A percentile compares a stretch with the other conserved stretches of the same genome.
These are phyloP conservation scores for Aspergillus novoparasiticus DNA, from an alignment of 2,329 filamentous ascomycete species.

Conservation along the genomic window DNA sequence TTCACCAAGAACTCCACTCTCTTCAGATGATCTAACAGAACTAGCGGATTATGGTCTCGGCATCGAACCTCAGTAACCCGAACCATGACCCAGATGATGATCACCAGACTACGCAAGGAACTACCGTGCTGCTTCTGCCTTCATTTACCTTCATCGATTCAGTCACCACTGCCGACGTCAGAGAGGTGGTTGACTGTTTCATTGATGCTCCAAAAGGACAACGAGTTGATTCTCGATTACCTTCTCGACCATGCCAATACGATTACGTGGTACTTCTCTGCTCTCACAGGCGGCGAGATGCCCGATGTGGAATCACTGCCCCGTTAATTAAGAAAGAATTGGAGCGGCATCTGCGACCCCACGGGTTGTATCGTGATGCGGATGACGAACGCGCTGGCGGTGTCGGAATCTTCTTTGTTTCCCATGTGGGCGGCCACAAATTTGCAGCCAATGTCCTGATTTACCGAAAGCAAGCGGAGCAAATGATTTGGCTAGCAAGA, in stretches of 20 bases:
- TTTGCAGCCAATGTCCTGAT: constrained; percentile 90
- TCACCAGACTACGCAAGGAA: constrained; percentile 42
- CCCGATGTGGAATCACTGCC: constrained; percentile 85
- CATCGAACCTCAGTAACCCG: constrained; percentile 34
- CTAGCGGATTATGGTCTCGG: constrained; percentile 40
- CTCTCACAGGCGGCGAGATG: constrained; percentile 85
- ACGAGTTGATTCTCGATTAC: constrained; percentile 34
- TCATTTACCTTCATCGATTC: constrained; percentile 79
- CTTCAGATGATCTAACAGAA: background rate
- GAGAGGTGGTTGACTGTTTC: constrained; percentile 66
- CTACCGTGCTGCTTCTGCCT: constrained; percentile 77
- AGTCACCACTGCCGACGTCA: constrained; percentile 67
- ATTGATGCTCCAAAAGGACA: constrained; percentile 68
- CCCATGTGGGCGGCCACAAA: constrained; percentile 91
- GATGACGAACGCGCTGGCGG: constrained; percentile 82
- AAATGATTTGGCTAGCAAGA: constrained; percentile 79
- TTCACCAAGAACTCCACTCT: background rate
- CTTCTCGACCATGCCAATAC: constrained; percentile 70
- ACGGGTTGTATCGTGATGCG: constrained; percentile 77
- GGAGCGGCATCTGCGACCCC: constrained; percentile 76
- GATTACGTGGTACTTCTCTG: constrained; percentile 83
- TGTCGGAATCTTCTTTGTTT: constrained; percentile 89
- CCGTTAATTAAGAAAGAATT: constrained; percentile 79
- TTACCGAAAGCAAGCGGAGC: constrained; percentile 62
- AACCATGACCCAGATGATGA: constrained; percentile 14